A percentile compares a stretch with the other conserved stretches of the same genome.
Evolutionary conservation across 2,329 filamentous ascomycete genomes (phyloP).

Genomic region (Aureobasidium melanogenum): DNA sequence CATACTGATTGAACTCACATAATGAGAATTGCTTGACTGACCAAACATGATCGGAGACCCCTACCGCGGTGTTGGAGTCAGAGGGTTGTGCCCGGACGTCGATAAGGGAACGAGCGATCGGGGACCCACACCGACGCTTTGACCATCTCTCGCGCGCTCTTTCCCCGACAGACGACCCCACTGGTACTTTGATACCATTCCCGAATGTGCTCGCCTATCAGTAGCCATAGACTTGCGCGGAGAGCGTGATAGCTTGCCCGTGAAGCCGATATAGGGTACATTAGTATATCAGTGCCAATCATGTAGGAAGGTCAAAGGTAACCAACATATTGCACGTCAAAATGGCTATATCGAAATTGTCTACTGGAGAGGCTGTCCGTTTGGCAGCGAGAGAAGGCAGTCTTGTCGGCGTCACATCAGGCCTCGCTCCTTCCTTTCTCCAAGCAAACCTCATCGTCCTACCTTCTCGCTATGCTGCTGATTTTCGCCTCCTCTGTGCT

Average conservation of each 20-base stretch:
- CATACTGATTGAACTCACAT: neutral
- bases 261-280: neutral
- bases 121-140: slow-evolving; percentile 8
- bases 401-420: slow-evolving; percentile 41
- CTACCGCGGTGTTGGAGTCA: neutral
- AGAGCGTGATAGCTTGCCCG: neutral
- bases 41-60: slow-evolving; percentile 1
- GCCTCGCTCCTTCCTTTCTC: slow-evolving; percentile 46
- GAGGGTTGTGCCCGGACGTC: neutral
- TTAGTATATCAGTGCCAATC: neutral
- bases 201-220: neutral
- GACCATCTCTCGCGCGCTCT: neutral
- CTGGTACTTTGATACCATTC: neutral
- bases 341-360: neutral
- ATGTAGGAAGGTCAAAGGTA: neutral
- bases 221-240: neutral
- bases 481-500: slow-evolving; percentile 51
- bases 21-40: neutral
- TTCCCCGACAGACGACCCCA: neutral
- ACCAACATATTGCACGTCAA: neutral
- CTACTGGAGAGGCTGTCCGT: slow-evolving; percentile 21
- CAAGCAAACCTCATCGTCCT: slow-evolving; percentile 57
- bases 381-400: slow-evolving; percentile 35
- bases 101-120: neutral
- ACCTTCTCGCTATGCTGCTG: slow-evolving; percentile 46